Percentiles rank a stretch among this genome's conserved stretches.
These are phyloP conservation scores for Phialophora expanda DNA, from an alignment of 2,329 filamentous ascomycete species.

Conservation along the genomic window DNA sequence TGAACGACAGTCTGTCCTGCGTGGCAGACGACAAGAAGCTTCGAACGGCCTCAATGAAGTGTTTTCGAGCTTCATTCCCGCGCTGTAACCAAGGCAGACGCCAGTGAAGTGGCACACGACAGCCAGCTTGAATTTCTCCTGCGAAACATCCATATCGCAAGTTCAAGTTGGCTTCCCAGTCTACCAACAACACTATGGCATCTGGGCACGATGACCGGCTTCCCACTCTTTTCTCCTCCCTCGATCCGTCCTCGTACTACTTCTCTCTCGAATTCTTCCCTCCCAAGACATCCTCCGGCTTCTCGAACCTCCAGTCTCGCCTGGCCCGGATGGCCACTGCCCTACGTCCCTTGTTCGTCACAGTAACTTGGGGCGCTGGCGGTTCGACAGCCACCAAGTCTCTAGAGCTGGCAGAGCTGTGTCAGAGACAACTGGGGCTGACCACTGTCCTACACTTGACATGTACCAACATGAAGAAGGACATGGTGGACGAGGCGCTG, in stretches of 20 bases:
- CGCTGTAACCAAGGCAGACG: background rate
- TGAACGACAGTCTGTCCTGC: background rate
- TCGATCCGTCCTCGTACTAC: constrained; percentile 81
- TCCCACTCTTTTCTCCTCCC: constrained; percentile 48
- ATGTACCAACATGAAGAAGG: constrained; percentile 95
- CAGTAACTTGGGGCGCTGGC: constrained; percentile 96
- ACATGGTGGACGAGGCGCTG: constrained; percentile 83
- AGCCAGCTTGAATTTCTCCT: background rate
- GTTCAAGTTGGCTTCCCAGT: background rate
- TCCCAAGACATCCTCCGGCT: constrained; percentile 94
- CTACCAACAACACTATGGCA: constrained; percentile 25
- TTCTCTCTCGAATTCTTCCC: constrained; percentile 99
- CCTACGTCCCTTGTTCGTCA: constrained; percentile 90
- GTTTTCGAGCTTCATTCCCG: background rate
- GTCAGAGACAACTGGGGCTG: constrained; percentile 86
- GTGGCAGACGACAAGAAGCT: background rate
- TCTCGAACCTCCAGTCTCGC: constrained; percentile 88
- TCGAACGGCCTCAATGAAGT: background rate
- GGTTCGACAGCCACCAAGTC: constrained; percentile 90
- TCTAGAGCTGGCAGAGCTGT: constrained; percentile 91
- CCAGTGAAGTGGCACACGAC: background rate
- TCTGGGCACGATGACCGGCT: constrained; percentile 36
- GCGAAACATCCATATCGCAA: background rate
- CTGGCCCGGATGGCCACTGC: constrained; percentile 94
- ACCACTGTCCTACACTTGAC: constrained; percentile 96